phyloP scores from a whole-genome alignment of 139 green algal species.

The Picochlorum sp. region DNA sequence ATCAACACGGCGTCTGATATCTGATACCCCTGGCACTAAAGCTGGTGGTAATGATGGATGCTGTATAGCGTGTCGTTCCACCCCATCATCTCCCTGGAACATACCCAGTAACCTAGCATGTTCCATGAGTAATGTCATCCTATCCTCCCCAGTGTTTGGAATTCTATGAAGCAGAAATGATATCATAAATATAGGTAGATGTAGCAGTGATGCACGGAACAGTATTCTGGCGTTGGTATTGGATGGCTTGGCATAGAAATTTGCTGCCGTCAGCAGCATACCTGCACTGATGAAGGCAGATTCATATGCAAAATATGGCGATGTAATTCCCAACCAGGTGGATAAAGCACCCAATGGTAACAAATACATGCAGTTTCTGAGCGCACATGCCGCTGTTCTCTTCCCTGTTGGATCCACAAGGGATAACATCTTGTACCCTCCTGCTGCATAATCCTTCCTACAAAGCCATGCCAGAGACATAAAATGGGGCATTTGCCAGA shows the following conservation, averaged over 20 bases:
- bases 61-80: background rate
- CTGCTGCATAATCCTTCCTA: conserved; percentile 76
- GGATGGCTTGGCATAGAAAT: conserved; percentile 58
- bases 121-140: conserved; percentile 9
- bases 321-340: conserved; percentile 52
- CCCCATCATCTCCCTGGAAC: background rate
- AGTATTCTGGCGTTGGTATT: conserved; percentile 59
- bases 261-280: conserved; percentile 53
- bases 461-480: conserved; percentile 93
- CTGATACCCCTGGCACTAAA: background rate
- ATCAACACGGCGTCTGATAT: background rate
- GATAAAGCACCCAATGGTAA: conserved; percentile 70
- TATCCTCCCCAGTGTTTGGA: conserved; percentile 41
- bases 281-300: conserved; percentile 42
- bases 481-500: conserved; percentile 98
- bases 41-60: background rate
- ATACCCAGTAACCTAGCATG: conserved; percentile 21
- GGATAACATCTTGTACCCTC: conserved; percentile 87
- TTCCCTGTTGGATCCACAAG: conserved; percentile 70
- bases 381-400: conserved; percentile 63
- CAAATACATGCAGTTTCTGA: conserved; percentile 85
- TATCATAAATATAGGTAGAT: conserved; percentile 84
- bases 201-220: conserved; percentile 80
- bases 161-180: conserved; percentile 71
- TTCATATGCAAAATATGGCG: conserved; percentile 71